Base-by-base conservation (phyloP, 2,329 filamentous ascomycete species). In the Ophiostoma himal-ulmi region DNA sequence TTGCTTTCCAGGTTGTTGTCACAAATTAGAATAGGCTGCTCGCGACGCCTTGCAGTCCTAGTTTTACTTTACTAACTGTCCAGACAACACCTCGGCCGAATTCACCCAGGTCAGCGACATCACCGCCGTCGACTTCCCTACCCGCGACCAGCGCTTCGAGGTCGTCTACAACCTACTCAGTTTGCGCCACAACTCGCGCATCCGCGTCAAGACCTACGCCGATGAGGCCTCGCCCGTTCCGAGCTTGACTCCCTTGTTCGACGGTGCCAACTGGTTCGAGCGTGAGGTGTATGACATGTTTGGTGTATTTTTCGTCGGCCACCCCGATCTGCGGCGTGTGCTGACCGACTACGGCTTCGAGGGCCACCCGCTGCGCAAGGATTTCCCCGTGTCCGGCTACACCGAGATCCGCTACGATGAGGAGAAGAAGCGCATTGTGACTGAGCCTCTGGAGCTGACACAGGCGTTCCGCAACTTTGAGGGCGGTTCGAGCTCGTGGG, bases 281-380 rank as follows among this genome's bases (percentile, higher is more conserved):
- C 88, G 95, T 75, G 95, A 99, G 82, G 93, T 96, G 34, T 98
- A 98, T 82, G 95, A 99, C 81, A 82, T 99, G 77, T 99, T 96
- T 78, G 95, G 95, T 74, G 93, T 99, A 75, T 97, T 98, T 85
- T 99, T 99, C 82, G 86, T 90, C 70, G 93, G 91, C 73, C 95
- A 99, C 83, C 95, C 95, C 54, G 96, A 99, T 83, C 85, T 99
- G 76, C 89, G 95, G 80, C 89, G 95, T 76, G 98, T 99, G 83
- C 96, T 99, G 94, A 99, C 95, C 75, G 95, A 99, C 80, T 99
- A 99, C 80, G 95, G 95, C 69, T 99, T 99, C 78, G 96, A 99
- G 80, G 95, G 95, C 69, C 95, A 99, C 83, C 95, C 95, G 60
- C 83, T 99, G 78, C 88, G 96, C 78, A 99, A 99, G 84, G 95